These are phyloP conservation scores for Rhynchosporium graminicola DNA, from an alignment of 2,329 filamentous ascomycete genomes.

Conservation along the genomic window DNA sequence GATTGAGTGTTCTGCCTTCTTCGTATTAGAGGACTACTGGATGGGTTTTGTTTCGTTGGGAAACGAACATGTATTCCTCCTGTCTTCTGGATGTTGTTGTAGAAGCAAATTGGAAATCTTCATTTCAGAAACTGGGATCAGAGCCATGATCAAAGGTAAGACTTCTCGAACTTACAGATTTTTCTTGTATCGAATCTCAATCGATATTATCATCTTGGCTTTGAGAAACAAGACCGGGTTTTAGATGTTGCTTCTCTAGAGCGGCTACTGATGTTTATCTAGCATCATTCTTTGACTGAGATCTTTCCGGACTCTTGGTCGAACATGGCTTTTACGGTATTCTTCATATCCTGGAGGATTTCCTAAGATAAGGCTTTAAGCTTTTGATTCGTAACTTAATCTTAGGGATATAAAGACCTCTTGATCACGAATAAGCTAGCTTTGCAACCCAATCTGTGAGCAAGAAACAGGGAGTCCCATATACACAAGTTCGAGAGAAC, in stretches of 20 bases:
- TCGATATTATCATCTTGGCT: neutral
- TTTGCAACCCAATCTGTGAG: no score
- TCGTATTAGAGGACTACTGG: constrained; percentile 8
- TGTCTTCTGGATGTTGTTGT: no score
- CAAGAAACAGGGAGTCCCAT: no score
- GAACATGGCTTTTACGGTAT: neutral
- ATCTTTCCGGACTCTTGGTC: neutral
- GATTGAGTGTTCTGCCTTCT: constrained; percentile 21
- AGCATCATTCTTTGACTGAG: neutral
- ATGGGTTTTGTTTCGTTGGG: no score
- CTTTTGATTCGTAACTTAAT: no score
- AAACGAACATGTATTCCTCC: no score
- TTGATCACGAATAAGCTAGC: no score
- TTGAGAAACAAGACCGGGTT: neutral
- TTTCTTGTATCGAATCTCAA: neutral
- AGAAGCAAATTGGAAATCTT: neutral
- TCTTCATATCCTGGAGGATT: neutral
- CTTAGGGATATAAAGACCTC: no score
- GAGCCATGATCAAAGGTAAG: neutral
- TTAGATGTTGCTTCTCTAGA: neutral
- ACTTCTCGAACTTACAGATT: neutral
- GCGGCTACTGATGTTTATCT: neutral
- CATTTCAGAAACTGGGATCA: neutral
- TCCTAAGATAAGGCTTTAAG: no score
- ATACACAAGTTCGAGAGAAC: no score